Conservation (phyloP, 2,329 filamentous ascomycete species). For the Ophiostoma australiae region DNA sequence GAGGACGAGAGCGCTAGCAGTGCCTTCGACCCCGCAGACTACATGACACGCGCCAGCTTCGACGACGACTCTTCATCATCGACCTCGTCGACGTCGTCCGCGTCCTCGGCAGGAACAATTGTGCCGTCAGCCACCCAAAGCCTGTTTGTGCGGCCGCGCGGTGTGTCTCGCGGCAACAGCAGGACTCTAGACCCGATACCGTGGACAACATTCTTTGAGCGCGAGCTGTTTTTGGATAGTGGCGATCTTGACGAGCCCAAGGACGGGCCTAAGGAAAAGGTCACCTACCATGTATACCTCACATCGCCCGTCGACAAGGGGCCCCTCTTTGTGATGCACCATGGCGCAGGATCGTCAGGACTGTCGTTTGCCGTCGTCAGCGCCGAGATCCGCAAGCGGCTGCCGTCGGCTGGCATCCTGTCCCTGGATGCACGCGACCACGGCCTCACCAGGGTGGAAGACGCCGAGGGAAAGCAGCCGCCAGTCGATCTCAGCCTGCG, state of each 20-base stretch:
- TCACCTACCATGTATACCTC: slow-evolving; percentile 80
- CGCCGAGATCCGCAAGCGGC: slow-evolving; percentile 66
- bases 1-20: slow-evolving; percentile 47
- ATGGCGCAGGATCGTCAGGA: slow-evolving; percentile 89
- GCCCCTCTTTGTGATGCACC: slow-evolving; percentile 87
- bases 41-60: slow-evolving; percentile 33
- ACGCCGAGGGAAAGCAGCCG: neutral
- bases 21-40: slow-evolving; percentile 48
- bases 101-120: slow-evolving; percentile 88
- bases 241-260: slow-evolving; percentile 33
- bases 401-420: slow-evolving; percentile 77
- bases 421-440: slow-evolving; percentile 84
- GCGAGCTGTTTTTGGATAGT: slow-evolving; percentile 70
- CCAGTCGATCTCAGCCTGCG: slow-evolving; percentile 63
- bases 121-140: slow-evolving; percentile 70
- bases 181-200: slow-evolving; percentile 61
- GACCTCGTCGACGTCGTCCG: slow-evolving; percentile 65
- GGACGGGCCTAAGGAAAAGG: neutral
- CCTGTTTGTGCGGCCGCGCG: slow-evolving; percentile 65
- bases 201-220: slow-evolving; percentile 88
- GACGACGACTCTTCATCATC: slow-evolving; percentile 37
- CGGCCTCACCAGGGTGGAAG: slow-evolving; percentile 54
- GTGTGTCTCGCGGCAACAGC: slow-evolving; percentile 44
- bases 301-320: slow-evolving; percentile 71
- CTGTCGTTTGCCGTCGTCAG: slow-evolving; percentile 84